Conservation (phyloP, 305 asterid genomes). For the Fraxinus angustifolia region DNA sequence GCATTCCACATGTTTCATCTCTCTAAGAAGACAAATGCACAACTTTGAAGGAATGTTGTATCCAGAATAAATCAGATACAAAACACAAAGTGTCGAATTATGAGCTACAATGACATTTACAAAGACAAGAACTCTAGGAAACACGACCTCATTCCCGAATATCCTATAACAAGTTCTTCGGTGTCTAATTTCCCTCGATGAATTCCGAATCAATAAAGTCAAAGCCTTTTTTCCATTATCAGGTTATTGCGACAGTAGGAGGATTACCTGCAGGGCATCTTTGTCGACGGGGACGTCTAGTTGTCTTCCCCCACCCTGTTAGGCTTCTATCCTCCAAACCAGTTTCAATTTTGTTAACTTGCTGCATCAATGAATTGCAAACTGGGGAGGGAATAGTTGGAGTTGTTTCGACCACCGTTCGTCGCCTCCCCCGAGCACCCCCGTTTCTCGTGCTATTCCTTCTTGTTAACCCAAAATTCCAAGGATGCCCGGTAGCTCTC, state of each 20-base stretch:
- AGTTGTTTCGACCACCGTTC: conserved; percentile 38
- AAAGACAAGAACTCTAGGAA: conserved; percentile 14
- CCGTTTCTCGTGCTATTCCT: conserved; percentile 60
- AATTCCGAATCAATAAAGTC: conserved; percentile 23
- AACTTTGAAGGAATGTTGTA: conserved; percentile 31
- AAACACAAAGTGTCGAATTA: conserved; percentile 9
- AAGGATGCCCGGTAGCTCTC: conserved; percentile 76
- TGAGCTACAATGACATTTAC: conserved; percentile 28
- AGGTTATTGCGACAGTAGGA: not conserved
- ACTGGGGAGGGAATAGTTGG: conserved; percentile 28
- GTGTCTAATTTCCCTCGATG: not conserved
- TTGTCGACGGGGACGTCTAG: conserved; percentile 86
- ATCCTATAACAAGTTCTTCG: conserved; percentile 10
- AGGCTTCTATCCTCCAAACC: conserved; percentile 72
- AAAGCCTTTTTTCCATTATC: conserved; percentile 17
- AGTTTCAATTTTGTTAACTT: conserved; percentile 40
- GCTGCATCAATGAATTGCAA: conserved; percentile 43
- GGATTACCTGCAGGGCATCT: conserved; percentile 65
- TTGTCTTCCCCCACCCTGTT: conserved; percentile 94
- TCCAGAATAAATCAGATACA: conserved; percentile 26
- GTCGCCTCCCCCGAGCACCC: conserved; percentile 58
- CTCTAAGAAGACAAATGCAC: not conserved
- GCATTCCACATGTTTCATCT: not conserved
- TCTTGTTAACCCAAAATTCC: conserved; percentile 61
- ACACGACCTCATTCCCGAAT: conserved; percentile 15